A percentile compares a stretch with the other conserved stretches of the same genome.
These are phyloP conservation scores for Fusarium buharicum DNA, from an alignment of 2,329 filamentous ascomycete species.

Conservation along the genomic window DNA sequence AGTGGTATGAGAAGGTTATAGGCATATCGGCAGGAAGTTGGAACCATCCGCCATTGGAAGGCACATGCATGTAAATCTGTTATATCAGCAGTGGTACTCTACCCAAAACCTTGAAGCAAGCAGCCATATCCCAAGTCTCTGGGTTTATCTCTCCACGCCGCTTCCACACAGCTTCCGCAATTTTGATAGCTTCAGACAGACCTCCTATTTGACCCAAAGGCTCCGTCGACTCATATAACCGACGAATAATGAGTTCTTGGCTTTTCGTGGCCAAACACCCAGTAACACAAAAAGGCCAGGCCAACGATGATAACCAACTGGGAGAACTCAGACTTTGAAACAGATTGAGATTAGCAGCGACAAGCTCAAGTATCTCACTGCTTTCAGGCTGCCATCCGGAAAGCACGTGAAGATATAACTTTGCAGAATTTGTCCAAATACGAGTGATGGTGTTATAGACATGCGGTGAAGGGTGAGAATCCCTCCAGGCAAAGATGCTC, in stretches of 20 bases:
- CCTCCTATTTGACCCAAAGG: conserved; percentile 1
- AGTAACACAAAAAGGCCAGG: conserved; percentile 24
- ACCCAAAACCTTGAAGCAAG: conserved; percentile 50
- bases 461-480: neutral
- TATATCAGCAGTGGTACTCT: neutral
- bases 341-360: neutral
- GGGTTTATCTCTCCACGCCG: neutral
- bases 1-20: too few relatives aligned
- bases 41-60: too few relatives aligned
- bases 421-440: conserved; percentile 9
- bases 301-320: neutral
- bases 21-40: too few relatives aligned
- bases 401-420: neutral
- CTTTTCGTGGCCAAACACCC: conserved; percentile 1
- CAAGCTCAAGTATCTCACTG: neutral
- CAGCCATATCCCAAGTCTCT: conserved; percentile 20
- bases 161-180: conserved; percentile 11
- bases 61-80: neutral
- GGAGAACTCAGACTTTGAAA: neutral
- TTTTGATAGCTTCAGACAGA: conserved; percentile 3
- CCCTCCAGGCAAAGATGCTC: neutral
- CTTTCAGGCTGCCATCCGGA: conserved; percentile 7
- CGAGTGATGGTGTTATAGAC: neutral
- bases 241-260: neutral
- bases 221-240: neutral